phyloP scores from a whole-genome alignment of 305 asterid genomes.

The Fraxinus ornus region DNA sequence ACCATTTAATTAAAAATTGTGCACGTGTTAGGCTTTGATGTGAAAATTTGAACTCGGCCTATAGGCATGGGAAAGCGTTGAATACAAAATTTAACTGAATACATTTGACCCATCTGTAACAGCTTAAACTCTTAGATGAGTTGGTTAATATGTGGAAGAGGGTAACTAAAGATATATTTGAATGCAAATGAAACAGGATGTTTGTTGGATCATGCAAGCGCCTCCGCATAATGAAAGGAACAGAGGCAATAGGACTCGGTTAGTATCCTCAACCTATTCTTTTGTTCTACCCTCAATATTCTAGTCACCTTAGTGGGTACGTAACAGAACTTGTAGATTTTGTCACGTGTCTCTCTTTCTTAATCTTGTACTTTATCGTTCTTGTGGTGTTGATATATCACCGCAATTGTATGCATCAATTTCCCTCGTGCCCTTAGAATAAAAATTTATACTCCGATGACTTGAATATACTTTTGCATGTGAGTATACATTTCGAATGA shows the following conservation, averaged over 20 bases:
- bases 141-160: not conserved
- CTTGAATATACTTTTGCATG: not conserved
- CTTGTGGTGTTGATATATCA: not conserved
- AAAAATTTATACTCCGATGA: not conserved
- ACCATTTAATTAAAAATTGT: not conserved
- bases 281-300: not conserved
- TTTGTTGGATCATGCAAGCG: slow-evolving; percentile 75
- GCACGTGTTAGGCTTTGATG: not conserved
- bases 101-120: not conserved
- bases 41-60: not conserved
- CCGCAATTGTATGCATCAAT: not conserved
- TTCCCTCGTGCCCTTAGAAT: not conserved
- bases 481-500: not conserved
- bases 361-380: not conserved
- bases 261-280: slow-evolving; percentile 17
- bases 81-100: not conserved
- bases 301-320: not conserved
- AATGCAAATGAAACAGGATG: slow-evolving; percentile 43
- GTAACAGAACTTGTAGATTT: not conserved
- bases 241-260: slow-evolving; percentile 70
- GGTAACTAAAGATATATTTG: not conserved
- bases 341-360: not conserved
- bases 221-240: slow-evolving; percentile 67
- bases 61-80: not conserved
- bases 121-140: not conserved